phyloP scores from a whole-genome alignment of 345 rosid species.

The Brassica incana region DNA sequence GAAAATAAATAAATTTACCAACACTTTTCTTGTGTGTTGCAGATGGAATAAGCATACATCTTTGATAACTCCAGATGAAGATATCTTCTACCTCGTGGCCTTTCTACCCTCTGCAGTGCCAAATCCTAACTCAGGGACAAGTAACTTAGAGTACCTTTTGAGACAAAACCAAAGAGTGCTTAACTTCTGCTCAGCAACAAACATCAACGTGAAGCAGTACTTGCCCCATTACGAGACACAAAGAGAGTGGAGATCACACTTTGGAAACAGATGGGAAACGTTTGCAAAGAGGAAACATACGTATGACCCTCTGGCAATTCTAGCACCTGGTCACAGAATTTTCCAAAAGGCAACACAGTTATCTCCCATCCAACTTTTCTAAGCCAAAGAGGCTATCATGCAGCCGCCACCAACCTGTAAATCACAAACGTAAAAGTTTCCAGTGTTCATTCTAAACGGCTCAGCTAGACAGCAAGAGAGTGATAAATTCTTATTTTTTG shows the following conservation, averaged over 20 bases:
- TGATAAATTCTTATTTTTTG: conserved; percentile 1
- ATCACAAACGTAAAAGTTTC: conserved; percentile 29
- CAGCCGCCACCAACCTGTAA: conserved; percentile 38
- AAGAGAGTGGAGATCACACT: conserved; percentile 81
- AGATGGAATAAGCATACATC: conserved; percentile 88
- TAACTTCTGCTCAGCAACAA: conserved; percentile 44
- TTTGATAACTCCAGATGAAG: conserved; percentile 73
- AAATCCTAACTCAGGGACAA: conserved; percentile 48
- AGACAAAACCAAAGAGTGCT: conserved; percentile 61
- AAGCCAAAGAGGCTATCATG: conserved; percentile 12
- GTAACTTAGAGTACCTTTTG: conserved; percentile 57
- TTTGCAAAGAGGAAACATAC: conserved; percentile 59
- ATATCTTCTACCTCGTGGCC: conserved; percentile 71
- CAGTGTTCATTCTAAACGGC: conserved; percentile 17
- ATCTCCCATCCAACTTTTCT: conserved; percentile 31
- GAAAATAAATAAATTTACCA: background rate
- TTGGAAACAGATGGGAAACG: conserved; percentile 71
- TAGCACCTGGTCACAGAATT: conserved; percentile 89
- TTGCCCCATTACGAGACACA: conserved; percentile 66
- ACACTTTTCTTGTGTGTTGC: conserved; percentile 36
- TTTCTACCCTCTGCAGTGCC: conserved; percentile 79
- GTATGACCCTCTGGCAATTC: conserved; percentile 82
- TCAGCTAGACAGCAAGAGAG: conserved; percentile 32
- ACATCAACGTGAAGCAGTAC: conserved; percentile 68
- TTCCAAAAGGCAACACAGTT: conserved; percentile 54